Percentiles rank a stretch among this genome's conserved stretches.
These are phyloP conservation scores for Pyrenochaeta sp. DNA, from an alignment of 2,329 filamentous ascomycete genomes.

Conservation along the genomic window DNA sequence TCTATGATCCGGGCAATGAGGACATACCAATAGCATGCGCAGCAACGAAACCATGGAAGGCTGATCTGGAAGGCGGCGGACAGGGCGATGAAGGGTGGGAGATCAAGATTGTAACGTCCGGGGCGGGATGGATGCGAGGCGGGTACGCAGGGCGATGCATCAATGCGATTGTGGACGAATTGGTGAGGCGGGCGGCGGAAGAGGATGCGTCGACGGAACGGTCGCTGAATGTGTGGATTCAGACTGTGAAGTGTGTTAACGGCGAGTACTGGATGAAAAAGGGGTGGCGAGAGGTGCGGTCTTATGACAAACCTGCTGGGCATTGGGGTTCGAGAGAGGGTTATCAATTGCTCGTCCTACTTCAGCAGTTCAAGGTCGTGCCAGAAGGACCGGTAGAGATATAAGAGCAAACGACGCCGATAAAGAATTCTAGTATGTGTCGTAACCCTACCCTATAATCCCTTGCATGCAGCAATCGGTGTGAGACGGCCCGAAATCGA, in stretches of 20 bases:
- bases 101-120: slow-evolving; percentile 12
- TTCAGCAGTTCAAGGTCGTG: neutral
- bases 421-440: too few species aligned
- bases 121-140: slow-evolving; percentile 8
- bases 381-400: too few species aligned
- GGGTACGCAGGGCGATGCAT: slow-evolving; percentile 11
- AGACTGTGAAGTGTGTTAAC: slow-evolving; percentile 15
- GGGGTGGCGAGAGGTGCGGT: slow-evolving; percentile 7
- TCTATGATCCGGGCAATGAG: slow-evolving; percentile 1
- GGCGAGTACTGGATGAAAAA: slow-evolving; percentile 12
- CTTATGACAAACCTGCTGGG: slow-evolving; percentile 7
- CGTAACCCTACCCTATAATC: too few species aligned
- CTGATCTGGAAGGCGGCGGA: slow-evolving; percentile 4
- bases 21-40: slow-evolving; percentile 11
- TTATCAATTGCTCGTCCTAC: slow-evolving; percentile 12
- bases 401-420: too few species aligned
- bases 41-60: slow-evolving; percentile 6
- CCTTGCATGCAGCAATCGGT: too few species aligned
- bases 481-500: too few species aligned
- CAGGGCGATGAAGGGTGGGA: slow-evolving; percentile 12
- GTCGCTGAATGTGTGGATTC: slow-evolving; percentile 10
- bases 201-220: neutral
- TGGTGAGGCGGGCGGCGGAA: neutral
- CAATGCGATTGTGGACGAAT: slow-evolving; percentile 7
- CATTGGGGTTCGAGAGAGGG: slow-evolving; percentile 12